Conservation (phyloP, 495 filamentous ascomycete genomes). For the Podospora pseudocomata region DNA sequence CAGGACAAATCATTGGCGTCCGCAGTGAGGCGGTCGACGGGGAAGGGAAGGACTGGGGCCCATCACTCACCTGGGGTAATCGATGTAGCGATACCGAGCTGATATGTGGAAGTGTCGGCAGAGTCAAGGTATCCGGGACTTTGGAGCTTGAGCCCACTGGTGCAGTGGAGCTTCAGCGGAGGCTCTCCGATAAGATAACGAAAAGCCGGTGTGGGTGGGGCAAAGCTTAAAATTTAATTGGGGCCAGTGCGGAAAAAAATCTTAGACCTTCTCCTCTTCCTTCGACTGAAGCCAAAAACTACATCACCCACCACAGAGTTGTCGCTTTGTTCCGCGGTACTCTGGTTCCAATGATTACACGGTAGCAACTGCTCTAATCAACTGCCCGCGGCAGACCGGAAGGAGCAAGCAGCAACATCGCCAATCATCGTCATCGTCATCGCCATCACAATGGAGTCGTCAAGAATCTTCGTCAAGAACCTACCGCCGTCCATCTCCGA, state of each 20-base stretch:
- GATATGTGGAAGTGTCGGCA: neutral
- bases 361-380: slow-evolving; percentile 22
- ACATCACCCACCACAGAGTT: slow-evolving; percentile 12
- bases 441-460: slow-evolving; percentile 53
- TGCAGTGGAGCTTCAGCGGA: neutral
- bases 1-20: slow-evolving; percentile 10
- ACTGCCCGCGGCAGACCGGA: slow-evolving; percentile 24
- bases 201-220: slow-evolving; percentile 9
- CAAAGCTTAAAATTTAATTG: slow-evolving; percentile 17
- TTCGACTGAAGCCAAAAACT: slow-evolving; percentile 6
- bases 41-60: neutral
- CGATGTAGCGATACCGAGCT: neutral
- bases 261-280: slow-evolving; percentile 11
- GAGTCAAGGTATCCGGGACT: neutral
- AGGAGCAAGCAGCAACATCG: slow-evolving; percentile 15
- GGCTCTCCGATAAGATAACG: slow-evolving; percentile 25
- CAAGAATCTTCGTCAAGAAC: slow-evolving; percentile 87
- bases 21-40: slow-evolving; percentile 7
- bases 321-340: slow-evolving; percentile 1
- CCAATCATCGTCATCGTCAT: neutral
- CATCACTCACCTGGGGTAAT: neutral
- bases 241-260: slow-evolving; percentile 10
- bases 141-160: neutral
- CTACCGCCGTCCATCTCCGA: slow-evolving; percentile 72
- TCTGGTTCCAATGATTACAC: slow-evolving; percentile 21